Conservation (phyloP, 352 stramenopile genomes). For the Blastocystis sp. region DNA sequence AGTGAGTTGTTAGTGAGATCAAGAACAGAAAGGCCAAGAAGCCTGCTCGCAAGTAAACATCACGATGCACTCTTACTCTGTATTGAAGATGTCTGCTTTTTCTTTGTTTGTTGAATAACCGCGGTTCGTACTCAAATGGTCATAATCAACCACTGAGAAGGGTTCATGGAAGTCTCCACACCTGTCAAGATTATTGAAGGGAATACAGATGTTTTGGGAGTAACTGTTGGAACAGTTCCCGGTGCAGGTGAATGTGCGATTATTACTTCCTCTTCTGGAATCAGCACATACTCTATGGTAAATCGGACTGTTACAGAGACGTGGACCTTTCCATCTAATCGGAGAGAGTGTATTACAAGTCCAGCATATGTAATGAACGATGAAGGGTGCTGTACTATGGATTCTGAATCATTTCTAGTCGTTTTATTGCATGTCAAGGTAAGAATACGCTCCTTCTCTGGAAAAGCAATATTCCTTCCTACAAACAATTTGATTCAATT, state of each 20-base stretch:
- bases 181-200: conserved; percentile 46
- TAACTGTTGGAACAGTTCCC: conserved; percentile 10
- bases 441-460: not conserved
- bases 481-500: not conserved
- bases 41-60: conserved; percentile 52
- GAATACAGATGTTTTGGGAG: not conserved
- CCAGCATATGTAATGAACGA: not conserved
- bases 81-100: conserved; percentile 67
- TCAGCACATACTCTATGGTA: conserved; percentile 23
- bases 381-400: not conserved
- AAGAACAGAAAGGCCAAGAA: conserved; percentile 61
- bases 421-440: conserved; percentile 25
- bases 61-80: conserved; percentile 19
- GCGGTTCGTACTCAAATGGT: not conserved
- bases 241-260: conserved; percentile 35
- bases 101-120: conserved; percentile 37
- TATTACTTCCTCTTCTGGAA: conserved; percentile 6
- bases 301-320: conserved; percentile 10
- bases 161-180: conserved; percentile 34
- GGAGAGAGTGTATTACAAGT: not conserved
- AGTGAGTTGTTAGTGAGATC: conserved; percentile 20
- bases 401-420: not conserved
- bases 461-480: conserved; percentile 11
- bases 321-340: conserved; percentile 52
- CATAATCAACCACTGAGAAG: not conserved